Evolutionary conservation across 345 rosid genomes (phyloP).

Genomic region (Gossypium stocksii): DNA sequence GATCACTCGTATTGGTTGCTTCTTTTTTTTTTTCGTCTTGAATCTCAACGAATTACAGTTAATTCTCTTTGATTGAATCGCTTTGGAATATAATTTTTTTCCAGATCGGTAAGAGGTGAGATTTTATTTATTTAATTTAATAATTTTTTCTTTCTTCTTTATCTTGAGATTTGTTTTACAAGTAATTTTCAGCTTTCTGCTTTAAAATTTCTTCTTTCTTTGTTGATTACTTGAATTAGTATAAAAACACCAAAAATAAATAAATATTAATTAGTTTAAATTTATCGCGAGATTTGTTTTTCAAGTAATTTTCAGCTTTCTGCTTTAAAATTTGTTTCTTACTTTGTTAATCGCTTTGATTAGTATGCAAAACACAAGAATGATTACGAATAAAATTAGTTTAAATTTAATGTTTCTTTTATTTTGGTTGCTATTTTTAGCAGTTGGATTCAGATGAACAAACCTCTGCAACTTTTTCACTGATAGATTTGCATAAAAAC

Average conservation of each 20-base stretch:
- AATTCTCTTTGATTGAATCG: not conserved
- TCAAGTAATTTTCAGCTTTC: not conserved
- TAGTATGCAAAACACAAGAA: not conserved
- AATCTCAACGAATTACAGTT: not conserved
- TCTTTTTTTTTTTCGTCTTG: not conserved
- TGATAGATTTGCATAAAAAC: constrained; percentile 14
- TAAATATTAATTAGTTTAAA: not conserved
- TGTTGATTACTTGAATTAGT: not conserved
- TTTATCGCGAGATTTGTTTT: not conserved
- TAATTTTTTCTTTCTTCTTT: not conserved
- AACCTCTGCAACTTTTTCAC: not conserved
- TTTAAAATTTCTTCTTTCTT: not conserved
- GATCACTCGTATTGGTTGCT: not conserved
- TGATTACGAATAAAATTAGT: not conserved
- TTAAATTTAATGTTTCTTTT: not conserved
- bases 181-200: not conserved
- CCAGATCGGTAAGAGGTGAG: constrained; percentile 12
- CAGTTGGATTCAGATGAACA: constrained; percentile 17
- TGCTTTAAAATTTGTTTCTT: not conserved
- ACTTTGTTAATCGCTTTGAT: not conserved
- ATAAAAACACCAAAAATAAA: not conserved
- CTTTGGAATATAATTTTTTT: not conserved
- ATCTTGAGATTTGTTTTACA: not conserved
- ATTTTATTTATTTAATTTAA: not conserved
- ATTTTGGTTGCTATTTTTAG: constrained; percentile 13